Evolutionary conservation across 2,329 filamentous ascomycete species (phyloP), one percentile per base, ranked within the genome.

Genomic region (Apiospora phragmitis): DNA sequence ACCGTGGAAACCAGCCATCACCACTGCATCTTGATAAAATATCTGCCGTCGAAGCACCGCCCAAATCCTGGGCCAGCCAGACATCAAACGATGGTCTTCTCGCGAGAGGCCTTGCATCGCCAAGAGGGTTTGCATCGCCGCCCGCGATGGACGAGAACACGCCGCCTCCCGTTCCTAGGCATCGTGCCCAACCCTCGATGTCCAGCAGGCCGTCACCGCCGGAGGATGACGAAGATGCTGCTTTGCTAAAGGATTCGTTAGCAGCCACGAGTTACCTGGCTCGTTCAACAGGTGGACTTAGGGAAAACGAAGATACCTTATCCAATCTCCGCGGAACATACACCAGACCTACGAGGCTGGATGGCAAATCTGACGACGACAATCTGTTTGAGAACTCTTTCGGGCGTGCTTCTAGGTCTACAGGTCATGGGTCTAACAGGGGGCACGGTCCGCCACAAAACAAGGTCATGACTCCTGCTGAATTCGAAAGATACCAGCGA

Each of bases 401-500:
- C 11, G 76, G 81, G 1, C 82, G 81, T 4, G 80, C 82, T 9
- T 78, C 80, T 14, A 80, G 80, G 59, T 73, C 81, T 32, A 78
- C 79, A 16, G 35, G n/a, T 9, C 79, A 82, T 47, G 83, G 82
- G 71, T 80, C 75, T 49, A 74, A 71, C 59, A 51, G 51, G 79
- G 67, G 74, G 73, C 68, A 80, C 77, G 66, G 77, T 79, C 9
- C 84, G 79, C 69, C 86, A 11, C 84, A 85, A 26, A 92, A 89
- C 79, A 96, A 96, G 80, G 92, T 96, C 73, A 97, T 97, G 93
- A 97, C 94, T 1, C 92, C 92, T 0, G 93, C 91, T 14, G 90
- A 97, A 79, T 97, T 97, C 75, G 94, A 97, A 79, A 88, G 88
- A 74, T 95, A 95, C 76, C 89, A 91, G 72, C 88, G 91, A 76